These are phyloP conservation scores for Rhypophila decipiens DNA, from an alignment of 495 filamentous ascomycete genomes.

Conservation along the genomic window DNA sequence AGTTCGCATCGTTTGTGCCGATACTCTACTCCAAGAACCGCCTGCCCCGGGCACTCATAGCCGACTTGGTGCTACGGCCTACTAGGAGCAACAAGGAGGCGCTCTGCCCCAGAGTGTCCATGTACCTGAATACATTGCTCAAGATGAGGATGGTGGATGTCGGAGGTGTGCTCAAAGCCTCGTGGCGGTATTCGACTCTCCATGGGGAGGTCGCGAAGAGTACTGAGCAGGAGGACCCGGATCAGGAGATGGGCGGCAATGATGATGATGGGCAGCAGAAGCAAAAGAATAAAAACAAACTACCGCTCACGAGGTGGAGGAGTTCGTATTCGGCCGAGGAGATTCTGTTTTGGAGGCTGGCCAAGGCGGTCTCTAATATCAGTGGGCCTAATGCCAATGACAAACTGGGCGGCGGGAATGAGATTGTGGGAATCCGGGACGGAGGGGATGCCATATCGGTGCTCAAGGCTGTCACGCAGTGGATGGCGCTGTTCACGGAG, in stretches of 20 bases:
- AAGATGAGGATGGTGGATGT: conserved; percentile 46
- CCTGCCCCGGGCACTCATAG: conserved; percentile 40
- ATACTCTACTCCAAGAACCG: conserved; percentile 38
- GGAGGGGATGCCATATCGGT: conserved; percentile 29
- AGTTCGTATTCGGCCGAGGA: conserved; percentile 44
- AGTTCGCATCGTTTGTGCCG: conserved; percentile 37
- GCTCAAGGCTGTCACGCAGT: conserved; percentile 28
- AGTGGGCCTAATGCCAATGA: too few relatives aligned
- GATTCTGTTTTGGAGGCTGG: conserved; percentile 46
- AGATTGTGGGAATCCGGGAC: conserved; percentile 25
- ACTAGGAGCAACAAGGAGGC: conserved; percentile 35
- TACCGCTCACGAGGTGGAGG: conserved; percentile 33
- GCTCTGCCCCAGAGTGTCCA: conserved; percentile 58
- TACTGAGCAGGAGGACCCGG: conserved; percentile 18
- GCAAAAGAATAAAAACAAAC: conserved; percentile 1
- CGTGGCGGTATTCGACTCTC: conserved; percentile 55
- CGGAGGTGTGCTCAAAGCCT: conserved; percentile 49
- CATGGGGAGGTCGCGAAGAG: conserved; percentile 15
- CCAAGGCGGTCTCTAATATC: conserved; percentile 37
- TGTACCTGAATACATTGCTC: conserved; percentile 59
- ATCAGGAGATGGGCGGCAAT: conserved; percentile 4
- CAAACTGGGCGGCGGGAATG: too few relatives aligned
- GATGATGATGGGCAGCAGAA: conserved; percentile 2
- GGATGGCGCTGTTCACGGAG: conserved; percentile 40
- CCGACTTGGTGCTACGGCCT: conserved; percentile 55